A percentile compares a stretch with the other conserved stretches of the same genome.
Evolutionary conservation across 345 rosid genomes (phyloP).

Genomic region (Pistacia atlantica): DNA sequence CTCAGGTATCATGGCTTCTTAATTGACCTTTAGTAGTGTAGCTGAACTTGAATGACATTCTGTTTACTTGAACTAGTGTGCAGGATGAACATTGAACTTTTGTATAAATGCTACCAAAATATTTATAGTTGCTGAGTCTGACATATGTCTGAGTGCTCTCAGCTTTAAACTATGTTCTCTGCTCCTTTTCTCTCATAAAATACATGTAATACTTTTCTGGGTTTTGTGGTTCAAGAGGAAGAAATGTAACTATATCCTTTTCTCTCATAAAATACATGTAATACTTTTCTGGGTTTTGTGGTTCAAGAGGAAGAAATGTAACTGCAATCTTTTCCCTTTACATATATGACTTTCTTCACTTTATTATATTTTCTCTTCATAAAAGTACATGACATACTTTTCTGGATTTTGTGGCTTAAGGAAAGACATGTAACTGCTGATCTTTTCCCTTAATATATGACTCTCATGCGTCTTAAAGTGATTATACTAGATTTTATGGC

Average conservation of each 20-base stretch:
- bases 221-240: background rate
- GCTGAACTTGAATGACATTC: constrained; percentile 1
- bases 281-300: background rate
- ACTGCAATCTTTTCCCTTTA: background rate
- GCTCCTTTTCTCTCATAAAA: background rate
- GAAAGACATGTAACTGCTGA: background rate
- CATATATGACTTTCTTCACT: no score
- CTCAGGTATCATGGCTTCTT: constrained; percentile 56
- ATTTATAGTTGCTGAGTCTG: background rate
- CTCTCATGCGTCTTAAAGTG: background rate
- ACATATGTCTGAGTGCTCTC: background rate
- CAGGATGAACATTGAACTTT: background rate
- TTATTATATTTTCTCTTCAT: background rate
- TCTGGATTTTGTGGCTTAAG: background rate
- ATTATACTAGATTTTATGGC: background rate
- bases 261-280: background rate
- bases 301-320: background rate
- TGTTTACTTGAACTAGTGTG: background rate
- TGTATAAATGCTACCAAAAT: background rate
- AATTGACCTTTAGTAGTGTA: background rate
- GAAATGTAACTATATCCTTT: background rate
- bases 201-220: background rate
- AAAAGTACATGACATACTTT: background rate
- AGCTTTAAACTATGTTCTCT: background rate
- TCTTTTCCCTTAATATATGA: background rate